Evolutionary conservation across 768 basidiomycete genomes (phyloP), one percentile per base, ranked within the genome.

Genomic region (Pleurotus sapidus): DNA sequence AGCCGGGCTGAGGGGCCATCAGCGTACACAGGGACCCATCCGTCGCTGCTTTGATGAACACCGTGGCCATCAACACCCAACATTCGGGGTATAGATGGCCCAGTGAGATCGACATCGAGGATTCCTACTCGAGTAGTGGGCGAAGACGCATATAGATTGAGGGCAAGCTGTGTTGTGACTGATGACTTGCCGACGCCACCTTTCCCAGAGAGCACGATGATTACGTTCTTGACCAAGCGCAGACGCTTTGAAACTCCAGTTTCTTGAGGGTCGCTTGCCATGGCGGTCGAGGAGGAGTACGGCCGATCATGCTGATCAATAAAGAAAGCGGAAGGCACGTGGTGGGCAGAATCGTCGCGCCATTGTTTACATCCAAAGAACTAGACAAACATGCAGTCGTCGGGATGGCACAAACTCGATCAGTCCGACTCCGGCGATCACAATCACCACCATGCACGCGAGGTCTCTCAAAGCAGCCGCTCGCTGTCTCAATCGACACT

Each of bases 111-210:
- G 55, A 95, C 84, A 72, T 97, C 95, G 46, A 98, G 83, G 46
- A 98, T 85, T n/a, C 93, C 93, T 23, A 94, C 89, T 59, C 84
- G 84, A 4, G 83, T 80, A 37, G 72, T 81, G 4, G 88, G 84
- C 2, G 86, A 80, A 20, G 83, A 86, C 1, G 79, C 77, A 73
- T 91, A 84, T 6, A 99, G 84, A 60, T 87, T 91, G 49, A 98
- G 82, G 0, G 97, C 95, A 27, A 98, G 81, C 64, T 98, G 97
- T 5, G 89, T 84, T 2, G 93, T 86, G 20, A 98, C 89, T 1
- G 94, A 96, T n/a, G 95, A 98, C 74, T 99, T 99, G 56, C 97
- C 97, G 42, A 98, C 97, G 37, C 96, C 97, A 34, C 97, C 97
- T 72, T 99, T 99, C 6, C 97, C 97, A 0, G 95, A 93, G 40